Evolutionary conservation across 257 asterid genomes (phyloP).

Genomic region (Ballota nigra): DNA sequence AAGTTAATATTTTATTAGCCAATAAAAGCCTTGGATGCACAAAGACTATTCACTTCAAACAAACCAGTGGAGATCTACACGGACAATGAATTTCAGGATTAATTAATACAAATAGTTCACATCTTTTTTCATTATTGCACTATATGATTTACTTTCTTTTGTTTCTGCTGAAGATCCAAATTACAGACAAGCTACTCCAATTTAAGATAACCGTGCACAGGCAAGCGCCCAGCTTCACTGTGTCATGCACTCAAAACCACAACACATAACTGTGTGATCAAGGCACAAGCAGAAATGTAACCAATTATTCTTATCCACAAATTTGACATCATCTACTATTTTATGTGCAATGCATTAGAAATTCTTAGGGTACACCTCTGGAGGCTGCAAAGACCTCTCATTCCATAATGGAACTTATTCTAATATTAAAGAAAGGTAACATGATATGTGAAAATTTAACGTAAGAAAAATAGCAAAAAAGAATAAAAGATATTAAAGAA

Average conservation of each 20-base stretch:
- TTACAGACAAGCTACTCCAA: not conserved
- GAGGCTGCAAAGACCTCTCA: not conserved
- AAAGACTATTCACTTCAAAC: constrained; percentile 2
- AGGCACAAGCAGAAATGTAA: not conserved
- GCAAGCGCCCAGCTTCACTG: constrained; percentile 9
- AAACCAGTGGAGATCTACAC: constrained; percentile 9
- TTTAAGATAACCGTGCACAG: constrained; percentile 2
- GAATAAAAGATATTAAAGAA: not conserved
- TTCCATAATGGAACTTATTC: not conserved
- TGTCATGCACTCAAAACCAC: constrained; percentile 1
- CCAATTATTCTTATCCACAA: not conserved
- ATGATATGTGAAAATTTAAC: not conserved
- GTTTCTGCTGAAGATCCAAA: not conserved
- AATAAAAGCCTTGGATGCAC: constrained; percentile 5
- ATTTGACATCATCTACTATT: not conserved
- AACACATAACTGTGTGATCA: constrained; percentile 4
- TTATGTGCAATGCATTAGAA: not conserved
- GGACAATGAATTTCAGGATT: not conserved
- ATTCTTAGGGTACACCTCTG: not conserved
- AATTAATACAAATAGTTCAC: not conserved
- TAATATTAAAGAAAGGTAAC: constrained; percentile 7
- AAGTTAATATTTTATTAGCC: constrained; percentile 28
- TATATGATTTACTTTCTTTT: not conserved
- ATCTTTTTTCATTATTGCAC: not conserved
- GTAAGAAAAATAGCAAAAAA: not conserved